These are phyloP conservation scores for Calonectria ilicicola DNA, from an alignment of 2,329 filamentous ascomycete genomes.

Conservation along the genomic window DNA sequence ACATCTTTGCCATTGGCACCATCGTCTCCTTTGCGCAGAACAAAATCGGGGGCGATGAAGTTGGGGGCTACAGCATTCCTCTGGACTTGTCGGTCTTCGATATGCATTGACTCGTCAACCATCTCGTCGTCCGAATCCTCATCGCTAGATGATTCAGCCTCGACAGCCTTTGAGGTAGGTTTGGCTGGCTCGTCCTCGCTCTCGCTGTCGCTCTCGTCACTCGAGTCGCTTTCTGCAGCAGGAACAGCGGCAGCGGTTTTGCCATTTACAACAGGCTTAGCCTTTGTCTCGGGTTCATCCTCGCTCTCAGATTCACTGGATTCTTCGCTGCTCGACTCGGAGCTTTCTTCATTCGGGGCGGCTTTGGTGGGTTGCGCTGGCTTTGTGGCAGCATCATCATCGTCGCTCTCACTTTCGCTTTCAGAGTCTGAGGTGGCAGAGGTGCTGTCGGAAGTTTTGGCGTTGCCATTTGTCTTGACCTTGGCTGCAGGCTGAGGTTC, in stretches of 20 bases:
- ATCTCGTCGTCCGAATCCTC: constrained; percentile 47
- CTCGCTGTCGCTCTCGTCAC: constrained; percentile 42
- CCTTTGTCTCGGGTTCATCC: constrained; percentile 30
- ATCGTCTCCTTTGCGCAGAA: constrained; percentile 60
- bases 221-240: constrained; percentile 36
- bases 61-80: constrained; percentile 55
- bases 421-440: constrained; percentile 40
- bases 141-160: constrained; percentile 30
- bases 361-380: constrained; percentile 28
- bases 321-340: constrained; percentile 39
- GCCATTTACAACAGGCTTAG: constrained; percentile 31
- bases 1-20: constrained; percentile 58
- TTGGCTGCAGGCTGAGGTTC: constrained; percentile 35
- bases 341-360: constrained; percentile 27
- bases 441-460: constrained; percentile 36
- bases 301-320: constrained; percentile 46
- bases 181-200: constrained; percentile 30
- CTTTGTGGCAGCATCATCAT: constrained; percentile 32
- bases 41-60: constrained; percentile 64
- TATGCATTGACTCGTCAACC: constrained; percentile 55
- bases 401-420: constrained; percentile 47
- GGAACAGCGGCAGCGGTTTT: constrained; percentile 24
- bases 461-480: constrained; percentile 37
- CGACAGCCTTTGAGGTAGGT: constrained; percentile 24
- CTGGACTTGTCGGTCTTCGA: constrained; percentile 46